Conservation (phyloP, 345 rosid species). For the Gossypium anomalum region DNA sequence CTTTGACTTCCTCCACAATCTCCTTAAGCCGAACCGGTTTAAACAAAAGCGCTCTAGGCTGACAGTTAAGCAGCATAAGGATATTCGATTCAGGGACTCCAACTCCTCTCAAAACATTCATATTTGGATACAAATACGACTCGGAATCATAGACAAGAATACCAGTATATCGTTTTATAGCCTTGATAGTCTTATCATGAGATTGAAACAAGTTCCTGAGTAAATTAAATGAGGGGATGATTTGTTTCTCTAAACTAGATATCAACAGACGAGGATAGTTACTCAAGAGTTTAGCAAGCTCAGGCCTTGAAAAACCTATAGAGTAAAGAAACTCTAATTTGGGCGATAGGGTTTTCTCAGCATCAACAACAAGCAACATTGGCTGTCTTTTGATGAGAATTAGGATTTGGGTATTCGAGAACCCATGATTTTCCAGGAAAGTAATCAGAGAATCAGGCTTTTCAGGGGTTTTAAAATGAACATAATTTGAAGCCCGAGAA, state of each 20-base stretch:
- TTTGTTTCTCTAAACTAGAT: constrained; percentile 1
- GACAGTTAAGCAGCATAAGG: not conserved
- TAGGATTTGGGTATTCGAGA: constrained; percentile 16
- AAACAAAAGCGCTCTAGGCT: not conserved
- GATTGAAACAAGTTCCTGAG: constrained; percentile 12
- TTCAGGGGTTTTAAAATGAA: constrained; percentile 15
- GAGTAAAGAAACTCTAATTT: constrained; percentile 24
- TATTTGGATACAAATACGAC: not conserved
- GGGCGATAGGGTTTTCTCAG: constrained; percentile 23
- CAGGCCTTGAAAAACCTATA: constrained; percentile 14
- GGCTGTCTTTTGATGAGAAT: not conserved
- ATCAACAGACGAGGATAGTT: not conserved
- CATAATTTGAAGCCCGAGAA: not conserved
- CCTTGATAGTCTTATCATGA: not conserved
- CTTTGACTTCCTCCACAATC: constrained; percentile 18
- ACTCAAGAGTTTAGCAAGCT: constrained; percentile 1
- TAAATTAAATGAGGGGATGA: constrained; percentile 4
- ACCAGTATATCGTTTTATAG: not conserved
- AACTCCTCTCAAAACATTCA: constrained; percentile 9
- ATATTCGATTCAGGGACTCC: constrained; percentile 22
- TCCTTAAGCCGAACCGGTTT: not conserved
- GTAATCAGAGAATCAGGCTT: constrained; percentile 19
- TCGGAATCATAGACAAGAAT: not conserved
- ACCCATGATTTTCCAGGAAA: constrained; percentile 9
- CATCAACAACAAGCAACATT: not conserved